Conservation (phyloP, 2,329 filamentous ascomycete species). For the Sarocladium kiliense region DNA sequence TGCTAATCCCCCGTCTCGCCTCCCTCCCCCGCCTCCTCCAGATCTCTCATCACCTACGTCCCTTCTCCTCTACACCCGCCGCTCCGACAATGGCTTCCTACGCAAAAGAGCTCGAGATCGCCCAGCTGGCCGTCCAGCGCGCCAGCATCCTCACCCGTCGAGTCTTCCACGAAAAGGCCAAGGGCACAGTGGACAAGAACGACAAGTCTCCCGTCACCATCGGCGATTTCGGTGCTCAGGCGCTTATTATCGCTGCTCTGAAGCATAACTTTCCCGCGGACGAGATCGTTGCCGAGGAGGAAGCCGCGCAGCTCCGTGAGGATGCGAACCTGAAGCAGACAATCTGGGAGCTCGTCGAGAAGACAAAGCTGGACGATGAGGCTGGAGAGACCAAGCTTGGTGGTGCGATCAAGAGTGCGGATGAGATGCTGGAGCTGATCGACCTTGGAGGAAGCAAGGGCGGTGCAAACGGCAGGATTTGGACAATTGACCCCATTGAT, state of each 20-base stretch:
- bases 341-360: conserved; percentile 79
- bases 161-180: conserved; percentile 73
- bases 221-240: conserved; percentile 96
- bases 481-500: conserved; percentile 96
- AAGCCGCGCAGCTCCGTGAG: conserved; percentile 72
- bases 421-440: conserved; percentile 62
- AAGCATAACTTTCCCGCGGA: conserved; percentile 85
- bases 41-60: conserved; percentile 16
- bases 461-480: conserved; percentile 73
- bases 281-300: conserved; percentile 91
- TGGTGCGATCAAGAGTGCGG: conserved; percentile 61
- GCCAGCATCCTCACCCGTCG: conserved; percentile 51
- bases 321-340: conserved; percentile 60
- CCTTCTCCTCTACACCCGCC: conserved; percentile 14
- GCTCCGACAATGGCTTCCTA: conserved; percentile 44
- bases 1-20: conserved; percentile 12
- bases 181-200: conserved; percentile 84
- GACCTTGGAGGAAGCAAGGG: conserved; percentile 66
- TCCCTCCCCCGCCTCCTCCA: conserved; percentile 13
- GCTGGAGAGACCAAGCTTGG: conserved; percentile 59
- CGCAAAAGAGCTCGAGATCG: conserved; percentile 73
- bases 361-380: conserved; percentile 59
- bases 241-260: conserved; percentile 88
- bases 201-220: conserved; percentile 97
- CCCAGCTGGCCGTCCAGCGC: conserved; percentile 83